These are phyloP conservation scores for Aeschynomene evenia DNA, from an alignment of 306 rosid species.

Conservation along the genomic window DNA sequence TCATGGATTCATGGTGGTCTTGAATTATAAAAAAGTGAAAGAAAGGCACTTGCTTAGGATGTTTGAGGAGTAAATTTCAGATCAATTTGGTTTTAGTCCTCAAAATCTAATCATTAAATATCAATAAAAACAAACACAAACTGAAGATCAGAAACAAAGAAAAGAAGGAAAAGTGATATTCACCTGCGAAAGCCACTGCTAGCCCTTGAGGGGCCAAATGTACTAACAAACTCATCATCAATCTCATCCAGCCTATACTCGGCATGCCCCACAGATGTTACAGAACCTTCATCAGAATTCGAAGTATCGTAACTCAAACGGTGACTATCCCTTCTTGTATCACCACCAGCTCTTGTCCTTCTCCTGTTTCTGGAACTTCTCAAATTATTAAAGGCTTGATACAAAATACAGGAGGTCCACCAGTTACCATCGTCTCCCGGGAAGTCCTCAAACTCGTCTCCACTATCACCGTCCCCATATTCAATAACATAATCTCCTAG, in stretches of 20 bases:
- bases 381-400: slow-evolving; percentile 84
- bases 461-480: slow-evolving; percentile 80
- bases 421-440: slow-evolving; percentile 83
- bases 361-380: slow-evolving; percentile 89
- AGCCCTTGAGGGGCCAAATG: slow-evolving; percentile 59
- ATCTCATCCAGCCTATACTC: slow-evolving; percentile 71
- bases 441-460: slow-evolving; percentile 87
- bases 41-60: neutral
- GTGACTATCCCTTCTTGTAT: slow-evolving; percentile 65
- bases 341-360: slow-evolving; percentile 63
- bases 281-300: slow-evolving; percentile 83
- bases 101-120: neutral
- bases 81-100: neutral
- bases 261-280: slow-evolving; percentile 63
- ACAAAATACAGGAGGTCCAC: slow-evolving; percentile 97
- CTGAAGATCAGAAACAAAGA: neutral
- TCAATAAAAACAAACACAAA: slow-evolving; percentile 4
- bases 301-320: slow-evolving; percentile 74
- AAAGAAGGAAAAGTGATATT: slow-evolving; percentile 9
- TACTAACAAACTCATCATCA: slow-evolving; percentile 66
- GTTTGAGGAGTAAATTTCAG: neutral
- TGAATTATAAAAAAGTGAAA: neutral
- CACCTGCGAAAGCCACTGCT: slow-evolving; percentile 74
- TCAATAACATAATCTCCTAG: slow-evolving; percentile 95
- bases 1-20: neutral